Percentiles rank a stretch among this genome's conserved stretches.
Evolutionary conservation across 2,329 filamentous ascomycete species (phyloP).

Genomic region (Aspergillus costaricaensis): DNA sequence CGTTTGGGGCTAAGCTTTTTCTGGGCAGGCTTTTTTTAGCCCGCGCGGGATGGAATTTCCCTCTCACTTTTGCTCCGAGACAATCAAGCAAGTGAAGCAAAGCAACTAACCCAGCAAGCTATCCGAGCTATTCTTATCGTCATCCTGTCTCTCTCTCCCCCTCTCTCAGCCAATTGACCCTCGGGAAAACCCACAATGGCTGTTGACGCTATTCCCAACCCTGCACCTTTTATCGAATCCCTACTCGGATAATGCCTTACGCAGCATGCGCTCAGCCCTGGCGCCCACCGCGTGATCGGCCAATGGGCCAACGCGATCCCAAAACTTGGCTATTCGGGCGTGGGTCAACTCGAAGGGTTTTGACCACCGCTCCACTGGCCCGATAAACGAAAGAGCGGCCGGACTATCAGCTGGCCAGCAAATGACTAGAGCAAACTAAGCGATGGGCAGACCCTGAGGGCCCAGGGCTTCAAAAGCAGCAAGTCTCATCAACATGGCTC

Average conservation of each 20-base stretch:
- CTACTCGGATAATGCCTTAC: no score
- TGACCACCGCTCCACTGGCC: not conserved
- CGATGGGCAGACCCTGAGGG: constrained; percentile 7
- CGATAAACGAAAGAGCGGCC: not conserved
- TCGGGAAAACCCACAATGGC: not conserved
- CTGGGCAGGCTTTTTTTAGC: constrained; percentile 3
- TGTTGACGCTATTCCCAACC: no score
- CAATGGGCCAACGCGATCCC: not conserved
- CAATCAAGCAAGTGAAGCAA: not conserved
- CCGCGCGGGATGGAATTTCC: not conserved
- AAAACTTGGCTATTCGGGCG: not conserved
- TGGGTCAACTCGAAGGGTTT: not conserved
- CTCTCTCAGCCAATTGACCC: not conserved
- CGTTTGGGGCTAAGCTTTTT: constrained; percentile 4
- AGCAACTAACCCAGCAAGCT: not conserved
- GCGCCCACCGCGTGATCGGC: not conserved
- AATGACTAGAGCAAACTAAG: not conserved
- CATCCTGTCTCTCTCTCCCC: not conserved
- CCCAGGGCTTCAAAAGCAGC: not conserved
- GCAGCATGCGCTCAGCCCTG: not conserved
- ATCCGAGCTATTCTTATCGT: not conserved
- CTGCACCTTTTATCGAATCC: no score
- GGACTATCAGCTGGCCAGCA: not conserved
- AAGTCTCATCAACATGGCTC: not conserved
- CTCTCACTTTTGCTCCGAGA: no score